phyloP scores from a whole-genome alignment of 2,329 filamentous ascomycete species.

The Colletotrichum salicis region DNA sequence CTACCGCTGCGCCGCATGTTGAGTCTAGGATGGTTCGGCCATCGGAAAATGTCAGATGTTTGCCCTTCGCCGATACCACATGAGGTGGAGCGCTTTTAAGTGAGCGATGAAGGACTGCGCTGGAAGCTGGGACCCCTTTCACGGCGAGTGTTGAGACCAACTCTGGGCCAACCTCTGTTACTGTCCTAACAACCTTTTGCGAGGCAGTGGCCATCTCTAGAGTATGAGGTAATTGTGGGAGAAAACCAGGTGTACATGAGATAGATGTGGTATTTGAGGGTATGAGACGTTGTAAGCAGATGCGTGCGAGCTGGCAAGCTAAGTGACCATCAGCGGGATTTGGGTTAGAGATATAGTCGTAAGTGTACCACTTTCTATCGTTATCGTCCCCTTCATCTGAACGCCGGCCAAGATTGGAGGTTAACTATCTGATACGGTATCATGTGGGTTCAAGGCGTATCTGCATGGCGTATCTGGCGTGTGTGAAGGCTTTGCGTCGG shows the following conservation, averaged over 20 bases:
- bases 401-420: background rate
- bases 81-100: slow-evolving; percentile 27
- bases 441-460: background rate
- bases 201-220: background rate
- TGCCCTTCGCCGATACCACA: slow-evolving; percentile 34
- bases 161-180: background rate
- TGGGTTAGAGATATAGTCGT: background rate
- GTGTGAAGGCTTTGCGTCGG: background rate
- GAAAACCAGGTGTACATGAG: background rate
- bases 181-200: background rate
- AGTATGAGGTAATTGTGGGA: too few relatives aligned
- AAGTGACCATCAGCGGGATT: too few relatives aligned
- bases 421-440: background rate
- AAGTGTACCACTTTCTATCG: background rate
- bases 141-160: too few relatives aligned
- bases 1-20: slow-evolving; percentile 78
- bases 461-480: slow-evolving; percentile 28
- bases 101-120: slow-evolving; percentile 35
- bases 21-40: slow-evolving; percentile 70
- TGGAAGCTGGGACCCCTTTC: background rate
- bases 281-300: too few relatives aligned
- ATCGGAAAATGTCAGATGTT: slow-evolving; percentile 34
- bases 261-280: too few relatives aligned
- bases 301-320: too few relatives aligned
- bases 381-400: background rate